phyloP scores from a whole-genome alignment of 106 monocot species.

The Alisma plantagoaquatica region DNA sequence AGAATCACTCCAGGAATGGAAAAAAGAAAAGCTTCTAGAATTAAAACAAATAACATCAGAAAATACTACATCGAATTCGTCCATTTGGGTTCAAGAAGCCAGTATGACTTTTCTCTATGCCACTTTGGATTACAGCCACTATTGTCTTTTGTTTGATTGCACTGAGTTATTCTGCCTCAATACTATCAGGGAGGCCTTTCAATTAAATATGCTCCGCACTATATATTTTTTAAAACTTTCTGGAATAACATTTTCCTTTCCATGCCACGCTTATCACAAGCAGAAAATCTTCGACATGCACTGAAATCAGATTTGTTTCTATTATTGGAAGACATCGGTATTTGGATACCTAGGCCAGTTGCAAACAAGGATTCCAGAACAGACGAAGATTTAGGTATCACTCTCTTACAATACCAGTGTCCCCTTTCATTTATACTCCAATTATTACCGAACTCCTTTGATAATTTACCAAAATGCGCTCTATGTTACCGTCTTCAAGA shows the following conservation, averaged over 20 bases:
- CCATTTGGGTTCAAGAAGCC: conserved; percentile 32
- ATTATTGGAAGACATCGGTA: conserved; percentile 68
- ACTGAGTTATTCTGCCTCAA: no score
- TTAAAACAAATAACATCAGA: conserved; percentile 17
- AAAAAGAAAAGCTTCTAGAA: conserved; percentile 46
- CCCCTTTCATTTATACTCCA: no score
- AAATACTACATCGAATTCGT: conserved; percentile 25
- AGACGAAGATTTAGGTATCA: conserved; percentile 53
- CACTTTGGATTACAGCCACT: background rate
- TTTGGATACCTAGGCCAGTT: conserved; percentile 63
- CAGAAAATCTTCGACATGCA: conserved; percentile 47
- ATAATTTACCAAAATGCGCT: no score
- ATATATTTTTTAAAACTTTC: no score
- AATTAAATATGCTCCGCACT: no score
- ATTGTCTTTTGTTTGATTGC: no score
- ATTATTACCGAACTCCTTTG: no score
- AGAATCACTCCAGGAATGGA: conserved; percentile 78
- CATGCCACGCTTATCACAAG: conserved; percentile 1
- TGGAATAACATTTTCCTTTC: no score
- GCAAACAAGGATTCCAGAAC: conserved; percentile 43
- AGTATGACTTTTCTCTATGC: conserved; percentile 22
- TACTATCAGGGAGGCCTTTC: no score
- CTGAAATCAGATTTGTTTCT: conserved; percentile 49
- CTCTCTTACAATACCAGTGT: background rate
- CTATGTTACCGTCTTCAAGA: no score